Base-by-base conservation (phyloP, 441 rosid species). In the Rhodomyrtus psidioides region DNA sequence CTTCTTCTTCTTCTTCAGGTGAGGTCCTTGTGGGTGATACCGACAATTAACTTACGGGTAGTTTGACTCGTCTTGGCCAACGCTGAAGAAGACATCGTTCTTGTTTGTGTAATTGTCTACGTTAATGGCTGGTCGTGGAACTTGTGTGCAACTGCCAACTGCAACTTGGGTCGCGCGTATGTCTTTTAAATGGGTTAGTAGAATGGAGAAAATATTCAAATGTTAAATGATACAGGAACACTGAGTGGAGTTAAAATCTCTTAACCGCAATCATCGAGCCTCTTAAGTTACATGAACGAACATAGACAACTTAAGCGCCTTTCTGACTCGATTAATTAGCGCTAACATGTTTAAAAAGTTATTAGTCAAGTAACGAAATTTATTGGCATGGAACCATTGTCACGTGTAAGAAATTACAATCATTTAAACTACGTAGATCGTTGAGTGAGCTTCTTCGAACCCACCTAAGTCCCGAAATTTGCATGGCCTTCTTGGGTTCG, bases 381-480 rank as follows among this genome's bases (percentile, higher is more conserved):
- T 2, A 7, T 65, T 12, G 12, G 53, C 16, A 13, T 13, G 53
- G 16, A 51, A 51, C 16, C 53, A 51, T 51, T 3, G 15, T 12
- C 53, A 13, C 16, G 16, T 51, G 53, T 4, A 51, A 51, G 12
- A 13, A 51, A 12, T 51, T 12, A n/a, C n/a, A n/a, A n/a, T n/a
- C n/a, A 62, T 8, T 4, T 62, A 17, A 28, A 62, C 3, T 28
- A 60, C 2, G 42, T 16, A 16, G 9, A 34, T 34, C 2, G 3
- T 10, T 34, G 13, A 1, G 1, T 1, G 14, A 12, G 76, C 12
- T 65, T 65, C 1, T 30, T 30, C 16, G 14, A 34, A 65, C 0
- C 1, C 4, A 4, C 19, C 0, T 28, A 60, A 60, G 2, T 1
- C 10, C 1, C 0, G 1, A 60, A 7, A 60, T 60, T 28, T 6